Evolutionary conservation across 805 yeast species (phyloP), one percentile per base, ranked within the genome.

Genomic region (Lipomyces spencermartinsiae): DNA sequence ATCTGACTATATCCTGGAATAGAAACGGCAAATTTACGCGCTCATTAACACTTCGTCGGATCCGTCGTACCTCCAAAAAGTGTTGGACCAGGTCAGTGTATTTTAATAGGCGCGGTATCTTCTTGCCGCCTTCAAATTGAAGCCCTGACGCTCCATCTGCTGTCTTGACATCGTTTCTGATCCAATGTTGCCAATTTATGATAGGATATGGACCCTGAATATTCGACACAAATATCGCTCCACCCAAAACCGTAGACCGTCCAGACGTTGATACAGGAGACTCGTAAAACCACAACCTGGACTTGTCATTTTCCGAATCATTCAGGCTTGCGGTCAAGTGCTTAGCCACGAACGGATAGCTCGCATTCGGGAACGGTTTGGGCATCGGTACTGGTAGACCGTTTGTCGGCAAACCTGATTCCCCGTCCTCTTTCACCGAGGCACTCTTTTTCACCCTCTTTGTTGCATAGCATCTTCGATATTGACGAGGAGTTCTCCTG

Each of bases 171-270:
- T 31, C 56, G 34, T 67, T 68, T 7, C 19, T 46, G 16, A 67
- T 59, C 72, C 72, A 69, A 25, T 69, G 70, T 58, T 69, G 72
- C 72, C 72, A 69, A 53, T 66, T 57, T 6, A 69, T 61, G 4
- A 63, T 8, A 25, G 70, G 71, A 33, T 57, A 63, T 16, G 64
- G 63, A 8, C 61, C 62, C 7, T 29, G 51, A 22, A 58, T n/a
- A 16, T n/a, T 43, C 19, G 56, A 14, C 59, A 2, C 22, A 37
- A 25, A 10, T 10, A 61, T 53, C 10, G 51, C 34, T 7, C 9
- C 10, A 7, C 19, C 49, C 4, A 61, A 46, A 10, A 59, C 55
- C 14, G 37, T 22, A 19, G 61, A 49, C 8, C 46, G 43, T 37
- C 69, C 65, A 8, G 22, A 43, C 10, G 49, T 43, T 43, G 49